Base-by-base conservation (phyloP, 2,329 filamentous ascomycete species). In the Penicillium sp. region DNA sequence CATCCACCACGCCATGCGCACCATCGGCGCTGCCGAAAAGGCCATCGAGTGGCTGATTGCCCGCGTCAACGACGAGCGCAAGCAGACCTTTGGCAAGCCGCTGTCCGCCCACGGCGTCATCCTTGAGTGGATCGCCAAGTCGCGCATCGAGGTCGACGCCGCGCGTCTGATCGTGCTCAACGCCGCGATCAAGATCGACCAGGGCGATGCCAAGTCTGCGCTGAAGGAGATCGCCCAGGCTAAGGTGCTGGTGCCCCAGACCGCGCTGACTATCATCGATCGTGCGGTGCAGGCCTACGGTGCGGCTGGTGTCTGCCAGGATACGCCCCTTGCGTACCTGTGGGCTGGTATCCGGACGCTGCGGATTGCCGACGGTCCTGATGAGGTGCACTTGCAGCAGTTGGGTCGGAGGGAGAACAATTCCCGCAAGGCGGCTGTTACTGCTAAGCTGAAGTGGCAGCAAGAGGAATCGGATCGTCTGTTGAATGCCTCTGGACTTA, bases 1-100 rank as follows among this genome's bases (percentile, higher is more conserved):
- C 59, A 98, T 99, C 74, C 95, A 99, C 81, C 95, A 99, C 80
- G 92, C 92, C 60, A 99, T 99, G 95, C 88, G 95, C 65, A 89
- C 87, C 60, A 95, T 99, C 73, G 95, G 95, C 54, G 89, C 92
- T 54, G 89, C 95, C 18, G 95, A 99, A 78, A 87, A 88, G 66
- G 95, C 93, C 0, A 85, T 99, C 24, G 94, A 98, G 72, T 96
- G 91, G 89, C 90, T 98, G 86, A 85, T 99, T 59, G 90, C 92
- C 70, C 89, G 95, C 62, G 89, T 96, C 79, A 98, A 98, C 79
- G 94, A 99, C 79, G 87, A 91, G 52, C 83, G 80, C 69, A 97
- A 97, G 84, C 92, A 89, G 70, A 89, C 95, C 0, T 99, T 99
- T 73, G 92, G 92, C 73, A 91, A 96, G 80, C 84, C 88, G 58